These are phyloP conservation scores for Cymbopogon citratus DNA, from an alignment of 176 grass and related monocot species.

Conservation along the genomic window DNA sequence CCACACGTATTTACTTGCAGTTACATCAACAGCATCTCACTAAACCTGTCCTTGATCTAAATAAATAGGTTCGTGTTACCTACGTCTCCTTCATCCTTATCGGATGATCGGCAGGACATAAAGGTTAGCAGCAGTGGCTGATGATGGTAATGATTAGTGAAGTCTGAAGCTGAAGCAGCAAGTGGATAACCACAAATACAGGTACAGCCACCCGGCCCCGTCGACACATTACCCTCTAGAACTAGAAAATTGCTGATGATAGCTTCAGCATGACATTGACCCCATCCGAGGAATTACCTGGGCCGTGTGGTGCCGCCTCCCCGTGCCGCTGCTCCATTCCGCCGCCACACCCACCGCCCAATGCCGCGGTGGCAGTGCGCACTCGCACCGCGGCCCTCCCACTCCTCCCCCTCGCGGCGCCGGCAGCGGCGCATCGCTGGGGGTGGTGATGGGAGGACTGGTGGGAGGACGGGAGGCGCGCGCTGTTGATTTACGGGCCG, in stretches of 20 bases:
- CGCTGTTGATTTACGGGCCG: background rate
- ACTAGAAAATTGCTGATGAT: background rate
- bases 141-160: background rate
- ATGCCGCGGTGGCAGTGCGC: background rate
- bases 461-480: background rate
- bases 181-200: background rate
- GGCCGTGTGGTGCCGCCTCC: conserved; percentile 19
- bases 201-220: background rate
- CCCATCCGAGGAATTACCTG: conserved; percentile 20
- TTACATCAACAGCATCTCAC: background rate
- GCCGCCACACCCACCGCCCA: conserved; percentile 7
- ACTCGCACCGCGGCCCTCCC: background rate
- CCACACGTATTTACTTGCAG: conserved; percentile 3
- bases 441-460: background rate
- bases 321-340: conserved; percentile 29
- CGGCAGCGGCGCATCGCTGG: conserved; percentile 21
- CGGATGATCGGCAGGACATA: background rate
- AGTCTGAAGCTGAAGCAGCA: background rate
- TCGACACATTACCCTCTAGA: background rate
- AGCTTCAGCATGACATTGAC: background rate
- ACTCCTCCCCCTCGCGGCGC: background rate
- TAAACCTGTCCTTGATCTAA: background rate
- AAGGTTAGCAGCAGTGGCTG: background rate
- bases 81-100: background rate
- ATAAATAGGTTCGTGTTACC: background rate